phyloP scores from a whole-genome alignment of 768 basidiomycete species.

The Daedaleopsis nitida region DNA sequence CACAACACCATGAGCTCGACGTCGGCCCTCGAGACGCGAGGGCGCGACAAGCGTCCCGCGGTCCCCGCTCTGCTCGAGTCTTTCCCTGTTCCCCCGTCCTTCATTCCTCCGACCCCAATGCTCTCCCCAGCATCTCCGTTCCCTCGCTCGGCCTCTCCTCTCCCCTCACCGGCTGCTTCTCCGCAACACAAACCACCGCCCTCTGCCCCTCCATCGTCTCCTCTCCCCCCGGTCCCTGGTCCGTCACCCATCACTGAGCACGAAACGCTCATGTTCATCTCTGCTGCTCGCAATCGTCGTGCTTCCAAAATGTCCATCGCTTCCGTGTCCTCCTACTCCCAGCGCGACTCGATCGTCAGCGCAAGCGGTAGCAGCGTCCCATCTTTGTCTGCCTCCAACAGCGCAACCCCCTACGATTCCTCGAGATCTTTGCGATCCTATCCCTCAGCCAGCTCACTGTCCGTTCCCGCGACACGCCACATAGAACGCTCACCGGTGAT shows the following conservation, averaged over 20 bases:
- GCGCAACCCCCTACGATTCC: conserved; percentile 25
- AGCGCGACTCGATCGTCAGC: conserved; percentile 31
- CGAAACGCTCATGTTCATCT: conserved; percentile 46
- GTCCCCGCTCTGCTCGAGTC: conserved; percentile 33
- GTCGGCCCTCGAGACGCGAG: conserved; percentile 17
- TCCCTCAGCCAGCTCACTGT: conserved; percentile 29
- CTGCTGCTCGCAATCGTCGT: conserved; percentile 38
- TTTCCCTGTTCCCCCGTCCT: conserved; percentile 35
- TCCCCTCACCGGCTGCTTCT: conserved; percentile 16
- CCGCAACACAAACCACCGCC: conserved; percentile 11
- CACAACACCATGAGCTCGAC: conserved; percentile 18
- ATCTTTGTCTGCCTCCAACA: conserved; percentile 27
- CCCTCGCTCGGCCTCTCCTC: conserved; percentile 8
- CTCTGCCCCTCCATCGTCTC: conserved; percentile 61
- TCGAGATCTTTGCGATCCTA: conserved; percentile 32
- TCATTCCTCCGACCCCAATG: conserved; percentile 30
- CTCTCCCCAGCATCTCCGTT: conserved; percentile 11
- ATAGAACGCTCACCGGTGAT: conserved; percentile 23
- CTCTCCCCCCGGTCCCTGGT: conserved; percentile 68
- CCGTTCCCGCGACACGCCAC: conserved; percentile 18
- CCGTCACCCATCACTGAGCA: conserved; percentile 56
- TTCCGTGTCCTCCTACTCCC: conserved; percentile 29
- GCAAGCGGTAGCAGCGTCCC: conserved; percentile 22
- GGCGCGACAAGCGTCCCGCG: conserved; percentile 24
- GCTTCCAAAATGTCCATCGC: conserved; percentile 35